Base-by-base conservation (phyloP, 805 yeast genomes). In the Hanseniaspora osmophila region DNA sequence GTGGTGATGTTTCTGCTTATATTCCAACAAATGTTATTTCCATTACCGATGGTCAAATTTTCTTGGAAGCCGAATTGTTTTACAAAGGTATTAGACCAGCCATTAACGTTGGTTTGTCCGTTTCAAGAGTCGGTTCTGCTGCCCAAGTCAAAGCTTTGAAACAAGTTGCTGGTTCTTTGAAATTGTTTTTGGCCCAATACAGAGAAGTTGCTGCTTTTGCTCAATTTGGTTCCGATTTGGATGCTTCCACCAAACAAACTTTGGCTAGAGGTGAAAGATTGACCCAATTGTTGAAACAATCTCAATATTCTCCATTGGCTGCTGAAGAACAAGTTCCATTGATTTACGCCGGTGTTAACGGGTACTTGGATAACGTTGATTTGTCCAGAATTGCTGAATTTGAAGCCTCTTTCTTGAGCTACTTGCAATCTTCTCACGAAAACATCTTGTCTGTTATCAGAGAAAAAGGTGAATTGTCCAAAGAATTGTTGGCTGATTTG, bases 131-230 rank as follows among this genome's bases (percentile, higher is more conserved):
- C 76, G 98, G 98, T 75, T 90, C 97, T 56, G 98, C 98, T 65
- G 98, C 98, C 65, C 98, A 92, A 79, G 97, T 92, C 64, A 92
- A 92, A 81, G 98, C 98, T 73, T 86, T 92, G 94, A 92, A 92
- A 77, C 97, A 92, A 80, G 97, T 92, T 73, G 98, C 98, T 60
- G 99, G 98, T 83, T 92, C 98, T 60, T 84, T 92, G 75, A 92
- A 92, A 75, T 85, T 92, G 72, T 92, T 87, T 96, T 84, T 92
- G 80, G 99, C 99, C 64, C 99, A 92, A 79, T 92, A 92, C 84
- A 88, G 99, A 86, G 99, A 92, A 82, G 98, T 92, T 63, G 98
- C 98, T 69, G 98, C 99, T 64, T 92, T 92, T 73, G 98, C 99
- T 64, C 99, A 92, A 80, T 92, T 92, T 80, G 99, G 99, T 82